Conservation (phyloP, 139 green algal species). For the Spirogloea muscicola region DNA sequence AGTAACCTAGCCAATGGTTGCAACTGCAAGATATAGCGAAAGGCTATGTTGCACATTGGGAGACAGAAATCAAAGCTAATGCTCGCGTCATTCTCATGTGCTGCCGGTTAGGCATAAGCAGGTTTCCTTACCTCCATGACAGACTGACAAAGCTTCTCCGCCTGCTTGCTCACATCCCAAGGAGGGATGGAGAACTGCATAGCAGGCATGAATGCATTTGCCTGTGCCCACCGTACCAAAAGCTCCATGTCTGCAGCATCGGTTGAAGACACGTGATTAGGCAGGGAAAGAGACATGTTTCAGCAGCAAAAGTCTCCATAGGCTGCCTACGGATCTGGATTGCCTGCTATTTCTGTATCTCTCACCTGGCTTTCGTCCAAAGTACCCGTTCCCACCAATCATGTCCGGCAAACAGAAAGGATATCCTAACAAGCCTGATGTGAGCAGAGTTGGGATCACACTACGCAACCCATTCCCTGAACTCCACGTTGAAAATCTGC, state of each 20-base stretch:
- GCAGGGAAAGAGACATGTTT: too few relatives aligned
- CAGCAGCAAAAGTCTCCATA: too few relatives aligned
- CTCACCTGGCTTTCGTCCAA: constrained; percentile 48
- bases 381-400: constrained; percentile 66
- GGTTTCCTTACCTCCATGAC: constrained; percentile 36
- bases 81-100: too few relatives aligned
- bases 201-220: constrained; percentile 63
- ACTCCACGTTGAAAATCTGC: constrained; percentile 60
- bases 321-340: too few relatives aligned
- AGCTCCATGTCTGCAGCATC: constrained; percentile 57
- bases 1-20: too few relatives aligned
- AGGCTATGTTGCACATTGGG: too few relatives aligned
- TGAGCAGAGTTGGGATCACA: constrained; percentile 65
- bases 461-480: constrained; percentile 58
- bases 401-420: constrained; percentile 69
- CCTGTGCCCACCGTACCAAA: constrained; percentile 65
- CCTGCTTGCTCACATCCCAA: constrained; percentile 56
- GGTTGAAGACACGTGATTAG: too few relatives aligned
- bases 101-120: too few relatives aligned
- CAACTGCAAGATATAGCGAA: too few relatives aligned
- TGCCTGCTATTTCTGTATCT: constrained; percentile 4
- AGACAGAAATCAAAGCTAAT: too few relatives aligned
- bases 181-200: constrained; percentile 66
- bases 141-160: constrained; percentile 46
- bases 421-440: constrained; percentile 63